Conservation (phyloP, 352 stramenopile genomes). For the Phytophthora crassamura region DNA sequence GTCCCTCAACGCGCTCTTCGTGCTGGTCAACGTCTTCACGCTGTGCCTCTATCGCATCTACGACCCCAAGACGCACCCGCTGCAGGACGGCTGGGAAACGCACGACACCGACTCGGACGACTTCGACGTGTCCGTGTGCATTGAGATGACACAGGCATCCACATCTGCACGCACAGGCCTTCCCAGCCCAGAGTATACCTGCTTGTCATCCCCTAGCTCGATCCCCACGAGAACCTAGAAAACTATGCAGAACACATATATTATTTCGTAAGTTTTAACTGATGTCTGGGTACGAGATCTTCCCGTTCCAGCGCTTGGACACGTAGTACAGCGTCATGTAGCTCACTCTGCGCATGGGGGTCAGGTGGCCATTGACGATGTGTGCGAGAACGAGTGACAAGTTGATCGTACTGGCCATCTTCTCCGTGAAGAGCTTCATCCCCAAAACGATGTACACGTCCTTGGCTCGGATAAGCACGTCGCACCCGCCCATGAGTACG, state of each 20-base stretch:
- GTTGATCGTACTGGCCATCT: slow-evolving; percentile 39
- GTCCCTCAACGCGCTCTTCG: slow-evolving; percentile 29
- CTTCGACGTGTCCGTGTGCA: not conserved
- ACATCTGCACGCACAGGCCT: not conserved
- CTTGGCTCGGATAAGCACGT: slow-evolving; percentile 45
- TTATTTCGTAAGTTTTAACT: slow-evolving; percentile 23
- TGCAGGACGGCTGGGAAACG: not conserved
- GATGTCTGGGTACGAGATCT: slow-evolving; percentile 45
- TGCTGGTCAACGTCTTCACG: slow-evolving; percentile 26
- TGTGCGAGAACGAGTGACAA: slow-evolving; percentile 39
- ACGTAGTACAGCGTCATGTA: slow-evolving; percentile 33
- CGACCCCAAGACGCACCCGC: too few species aligned
- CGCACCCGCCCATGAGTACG: slow-evolving; percentile 39
- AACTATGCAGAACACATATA: too few species aligned
- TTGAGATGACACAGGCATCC: not conserved
- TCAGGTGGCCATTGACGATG: slow-evolving; percentile 37
- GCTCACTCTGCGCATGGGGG: slow-evolving; percentile 39
- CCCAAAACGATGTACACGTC: slow-evolving; percentile 44
- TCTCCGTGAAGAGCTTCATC: slow-evolving; percentile 38
- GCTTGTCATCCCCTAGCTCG: not conserved
- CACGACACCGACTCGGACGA: not conserved
- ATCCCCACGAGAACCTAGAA: not conserved
- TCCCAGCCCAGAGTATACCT: not conserved
- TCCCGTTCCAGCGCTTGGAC: slow-evolving; percentile 37
- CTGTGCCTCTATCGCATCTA: slow-evolving; percentile 30